phyloP scores from a whole-genome alignment of 2,329 filamentous ascomycete species.

The Bipolaris cookei region DNA sequence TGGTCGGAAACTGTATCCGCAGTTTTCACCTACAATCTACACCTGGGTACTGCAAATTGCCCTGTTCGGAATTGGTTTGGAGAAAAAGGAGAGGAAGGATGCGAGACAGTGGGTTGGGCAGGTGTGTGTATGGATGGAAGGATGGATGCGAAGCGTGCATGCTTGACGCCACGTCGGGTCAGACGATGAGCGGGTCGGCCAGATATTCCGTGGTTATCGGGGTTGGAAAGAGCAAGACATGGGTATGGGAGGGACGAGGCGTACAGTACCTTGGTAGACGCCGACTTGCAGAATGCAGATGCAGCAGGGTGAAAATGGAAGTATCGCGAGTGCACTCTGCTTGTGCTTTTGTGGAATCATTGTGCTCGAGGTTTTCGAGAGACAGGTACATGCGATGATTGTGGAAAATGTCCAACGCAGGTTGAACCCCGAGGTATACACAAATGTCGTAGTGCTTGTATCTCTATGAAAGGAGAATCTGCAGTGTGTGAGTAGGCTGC shows the following conservation, averaged over 20 bases:
- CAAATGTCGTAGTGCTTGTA: not conserved
- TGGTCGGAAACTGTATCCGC: conserved; percentile 18
- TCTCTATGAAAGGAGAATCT: not conserved
- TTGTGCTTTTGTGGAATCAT: too few species aligned
- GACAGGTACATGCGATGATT: not conserved
- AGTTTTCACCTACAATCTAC: conserved; percentile 15
- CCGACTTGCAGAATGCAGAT: not conserved
- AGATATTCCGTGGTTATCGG: not conserved
- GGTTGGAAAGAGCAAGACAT: not conserved
- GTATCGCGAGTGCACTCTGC: not conserved
- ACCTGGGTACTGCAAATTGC: conserved; percentile 5
- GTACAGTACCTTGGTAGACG: not conserved
- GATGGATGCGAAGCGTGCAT: not conserved
- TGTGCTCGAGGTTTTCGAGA: not conserved
- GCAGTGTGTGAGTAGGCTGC: not conserved
- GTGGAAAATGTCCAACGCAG: not conserved
- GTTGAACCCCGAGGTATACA: not conserved
- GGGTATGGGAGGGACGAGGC: not conserved
- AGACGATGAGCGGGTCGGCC: not conserved
- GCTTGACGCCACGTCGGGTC: conserved; percentile 1
- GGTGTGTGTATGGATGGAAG: not conserved
- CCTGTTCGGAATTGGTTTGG: not conserved
- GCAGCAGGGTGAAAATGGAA: too few species aligned
- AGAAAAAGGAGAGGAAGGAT: not conserved
- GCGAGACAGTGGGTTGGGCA: not conserved